Evolutionary conservation across 257 asterid species (phyloP).

Genomic region (Solanum neorickii): DNA sequence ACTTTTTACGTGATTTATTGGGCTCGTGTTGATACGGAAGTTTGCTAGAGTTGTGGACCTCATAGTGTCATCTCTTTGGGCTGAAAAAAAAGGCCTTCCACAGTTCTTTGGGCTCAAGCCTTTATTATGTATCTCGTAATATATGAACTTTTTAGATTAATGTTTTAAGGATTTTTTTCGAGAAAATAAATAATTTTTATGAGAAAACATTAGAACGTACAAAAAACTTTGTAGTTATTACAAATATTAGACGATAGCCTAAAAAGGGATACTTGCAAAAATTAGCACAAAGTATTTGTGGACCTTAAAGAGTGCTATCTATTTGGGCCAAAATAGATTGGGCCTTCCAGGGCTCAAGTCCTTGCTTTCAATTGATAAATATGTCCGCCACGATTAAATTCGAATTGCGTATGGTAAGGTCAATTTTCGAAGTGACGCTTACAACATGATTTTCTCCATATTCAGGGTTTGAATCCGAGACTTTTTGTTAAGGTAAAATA

Average conservation of each 20-base stretch:
- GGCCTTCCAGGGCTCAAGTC: background rate
- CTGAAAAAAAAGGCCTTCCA: background rate
- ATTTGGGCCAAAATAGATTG: background rate
- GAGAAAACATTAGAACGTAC: background rate
- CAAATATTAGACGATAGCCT: background rate
- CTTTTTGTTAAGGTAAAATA: no score
- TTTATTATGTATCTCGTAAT: background rate
- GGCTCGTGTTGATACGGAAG: background rate
- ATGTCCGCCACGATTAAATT: no score
- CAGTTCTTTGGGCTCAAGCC: background rate
- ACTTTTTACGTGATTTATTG: background rate
- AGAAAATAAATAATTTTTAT: background rate
- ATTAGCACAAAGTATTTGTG: background rate
- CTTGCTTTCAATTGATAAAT: background rate
- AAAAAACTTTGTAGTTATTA: background rate
- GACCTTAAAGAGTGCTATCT: background rate
- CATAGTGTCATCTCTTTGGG: background rate
- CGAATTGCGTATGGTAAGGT: no score
- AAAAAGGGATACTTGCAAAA: background rate
- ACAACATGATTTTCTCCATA: background rate
- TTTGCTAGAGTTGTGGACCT: background rate
- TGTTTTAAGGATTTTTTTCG: background rate
- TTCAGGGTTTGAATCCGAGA: accelerated
- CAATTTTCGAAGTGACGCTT: background rate
- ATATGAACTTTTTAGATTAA: background rate